A percentile compares a stretch with the other conserved stretches of the same genome.
Conservation (phyloP, 1,284 basidiomycete genomes). For the Puccinia novopanici region DNA sequence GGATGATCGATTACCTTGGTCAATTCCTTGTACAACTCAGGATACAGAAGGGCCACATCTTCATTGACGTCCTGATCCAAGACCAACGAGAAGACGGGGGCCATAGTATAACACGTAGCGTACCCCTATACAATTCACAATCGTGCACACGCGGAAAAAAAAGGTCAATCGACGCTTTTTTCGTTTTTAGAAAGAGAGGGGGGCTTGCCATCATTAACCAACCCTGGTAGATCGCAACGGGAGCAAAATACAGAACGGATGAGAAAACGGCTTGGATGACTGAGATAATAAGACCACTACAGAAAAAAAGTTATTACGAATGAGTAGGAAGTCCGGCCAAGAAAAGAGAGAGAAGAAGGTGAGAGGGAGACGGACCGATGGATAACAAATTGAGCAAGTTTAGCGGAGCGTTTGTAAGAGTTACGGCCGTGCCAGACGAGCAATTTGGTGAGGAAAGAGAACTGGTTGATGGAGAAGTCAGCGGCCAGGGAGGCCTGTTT, state of each 20-base stretch:
- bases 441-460: conserved; percentile 89
- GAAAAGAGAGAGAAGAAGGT: neutral
- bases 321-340: neutral
- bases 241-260: conserved; percentile 97
- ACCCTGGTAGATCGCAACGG: conserved; percentile 95
- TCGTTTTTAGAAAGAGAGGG: neutral
- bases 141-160: neutral
- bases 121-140: conserved; percentile 66
- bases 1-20: conserved; percentile 69
- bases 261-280: conserved; percentile 80
- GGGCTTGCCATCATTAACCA: conserved; percentile 77
- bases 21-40: conserved; percentile 95
- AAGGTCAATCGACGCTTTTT: neutral
- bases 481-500: conserved; percentile 96
- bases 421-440: conserved; percentile 96
- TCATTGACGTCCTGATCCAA: conserved; percentile 94
- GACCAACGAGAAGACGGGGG: conserved; percentile 94
- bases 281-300: conserved; percentile 84
- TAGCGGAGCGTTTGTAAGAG: conserved; percentile 95
- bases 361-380: conserved; percentile 66
- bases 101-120: conserved; percentile 97
- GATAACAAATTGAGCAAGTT: conserved; percentile 97
- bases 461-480: conserved; percentile 96
- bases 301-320: neutral
- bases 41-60: conserved; percentile 90